Conservation (phyloP, 164 flowering plant genomes). For the Magnolia changhungtana region DNA sequence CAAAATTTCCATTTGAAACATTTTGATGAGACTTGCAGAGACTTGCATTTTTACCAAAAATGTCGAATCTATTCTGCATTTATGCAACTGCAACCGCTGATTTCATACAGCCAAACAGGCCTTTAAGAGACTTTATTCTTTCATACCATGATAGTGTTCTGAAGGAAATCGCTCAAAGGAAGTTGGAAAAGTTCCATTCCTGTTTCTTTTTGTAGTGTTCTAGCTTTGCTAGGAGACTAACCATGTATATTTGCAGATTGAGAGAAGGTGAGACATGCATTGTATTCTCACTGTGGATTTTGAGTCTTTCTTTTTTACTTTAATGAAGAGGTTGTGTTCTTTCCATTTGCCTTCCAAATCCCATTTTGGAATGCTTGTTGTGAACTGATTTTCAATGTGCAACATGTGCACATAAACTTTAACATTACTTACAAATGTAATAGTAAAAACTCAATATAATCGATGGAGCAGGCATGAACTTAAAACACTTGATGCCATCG, state of each 20-base stretch:
- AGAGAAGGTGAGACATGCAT: conserved; percentile 1
- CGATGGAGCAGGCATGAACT: too few species aligned
- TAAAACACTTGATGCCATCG: too few species aligned
- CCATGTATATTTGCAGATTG: conserved; percentile 1
- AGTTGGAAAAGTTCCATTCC: not conserved
- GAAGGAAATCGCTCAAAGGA: not conserved
- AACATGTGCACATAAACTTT: too few species aligned
- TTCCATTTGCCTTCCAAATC: too few species aligned
- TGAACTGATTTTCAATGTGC: too few species aligned
- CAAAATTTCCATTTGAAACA: not conserved
- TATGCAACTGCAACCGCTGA: not conserved
- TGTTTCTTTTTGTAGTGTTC: not conserved
- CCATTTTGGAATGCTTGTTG: not conserved
- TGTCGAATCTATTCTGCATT: not conserved
- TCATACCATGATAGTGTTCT: too few species aligned
- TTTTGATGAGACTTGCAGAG: not conserved
- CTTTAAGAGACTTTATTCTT: not conserved
- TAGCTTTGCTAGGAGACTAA: not conserved
- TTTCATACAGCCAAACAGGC: not conserved
- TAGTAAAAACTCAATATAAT: too few species aligned
- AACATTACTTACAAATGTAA: too few species aligned
- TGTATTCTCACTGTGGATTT: conserved; percentile 9
- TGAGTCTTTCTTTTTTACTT: not conserved
- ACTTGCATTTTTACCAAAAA: not conserved
- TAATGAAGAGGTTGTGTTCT: not conserved